These are phyloP conservation scores for Candida nitratophila DNA, from an alignment of 805 yeast genomes.

Conservation along the genomic window DNA sequence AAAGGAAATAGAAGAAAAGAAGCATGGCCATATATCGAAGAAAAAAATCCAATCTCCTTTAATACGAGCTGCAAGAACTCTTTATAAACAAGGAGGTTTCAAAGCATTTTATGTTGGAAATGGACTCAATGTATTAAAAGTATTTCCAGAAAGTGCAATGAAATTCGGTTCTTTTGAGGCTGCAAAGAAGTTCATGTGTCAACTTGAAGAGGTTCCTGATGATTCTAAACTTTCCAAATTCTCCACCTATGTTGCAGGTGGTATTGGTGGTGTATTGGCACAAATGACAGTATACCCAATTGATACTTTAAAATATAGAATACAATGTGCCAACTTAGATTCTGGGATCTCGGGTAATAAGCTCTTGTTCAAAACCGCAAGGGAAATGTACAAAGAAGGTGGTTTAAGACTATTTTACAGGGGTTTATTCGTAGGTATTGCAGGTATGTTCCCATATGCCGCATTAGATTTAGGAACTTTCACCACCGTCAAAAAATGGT, in stretches of 20 bases:
- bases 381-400: slow-evolving; percentile 70
- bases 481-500: slow-evolving; percentile 74
- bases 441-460: slow-evolving; percentile 96
- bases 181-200: slow-evolving; percentile 66
- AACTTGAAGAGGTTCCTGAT: slow-evolving; percentile 69
- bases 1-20: slow-evolving; percentile 27
- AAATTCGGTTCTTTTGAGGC: slow-evolving; percentile 94
- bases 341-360: slow-evolving; percentile 52
- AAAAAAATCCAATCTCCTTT: slow-evolving; percentile 63
- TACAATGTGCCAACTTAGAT: slow-evolving; percentile 86
- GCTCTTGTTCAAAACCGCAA: slow-evolving; percentile 60
- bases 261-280: slow-evolving; percentile 90
- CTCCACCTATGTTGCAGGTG: slow-evolving; percentile 90
- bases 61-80: slow-evolving; percentile 67
- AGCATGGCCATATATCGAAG: slow-evolving; percentile 34
- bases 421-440: slow-evolving; percentile 84
- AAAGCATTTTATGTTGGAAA: slow-evolving; percentile 90
- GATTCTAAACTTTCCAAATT: slow-evolving; percentile 61
- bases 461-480: slow-evolving; percentile 95
- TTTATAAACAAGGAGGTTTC: slow-evolving; percentile 86
- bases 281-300: slow-evolving; percentile 93
- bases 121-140: slow-evolving; percentile 87
- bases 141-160: slow-evolving; percentile 95
- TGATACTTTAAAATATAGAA: slow-evolving; percentile 87
- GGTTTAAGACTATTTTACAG: slow-evolving; percentile 77